phyloP scores from a whole-genome alignment of 106 monocot species.

The Allium fistulosum region DNA sequence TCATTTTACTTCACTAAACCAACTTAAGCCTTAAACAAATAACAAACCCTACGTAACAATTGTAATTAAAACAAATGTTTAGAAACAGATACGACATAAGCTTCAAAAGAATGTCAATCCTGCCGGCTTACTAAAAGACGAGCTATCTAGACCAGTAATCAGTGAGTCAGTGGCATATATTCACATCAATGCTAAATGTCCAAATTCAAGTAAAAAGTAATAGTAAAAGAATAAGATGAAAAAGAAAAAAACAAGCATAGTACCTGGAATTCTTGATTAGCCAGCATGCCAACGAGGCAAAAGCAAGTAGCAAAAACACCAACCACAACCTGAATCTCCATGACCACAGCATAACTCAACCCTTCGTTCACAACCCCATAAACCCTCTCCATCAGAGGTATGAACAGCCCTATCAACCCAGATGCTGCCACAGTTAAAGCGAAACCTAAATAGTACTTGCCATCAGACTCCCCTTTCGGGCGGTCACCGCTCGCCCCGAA shows the following conservation, averaged over 20 bases:
- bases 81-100: too few species aligned
- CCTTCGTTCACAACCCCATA: slow-evolving; percentile 16
- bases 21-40: too few species aligned
- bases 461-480: slow-evolving; percentile 17
- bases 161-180: too few species aligned
- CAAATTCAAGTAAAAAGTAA: neutral
- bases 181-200: too few species aligned
- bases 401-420: slow-evolving; percentile 20
- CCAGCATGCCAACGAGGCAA: slow-evolving; percentile 12
- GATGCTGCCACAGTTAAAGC: slow-evolving; percentile 18
- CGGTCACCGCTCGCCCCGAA: slow-evolving; percentile 7
- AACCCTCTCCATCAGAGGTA: slow-evolving; percentile 41
- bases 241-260: neutral
- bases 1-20: too few species aligned
- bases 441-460: slow-evolving; percentile 30
- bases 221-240: neutral
- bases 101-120: too few species aligned
- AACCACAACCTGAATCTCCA: slow-evolving; percentile 24
- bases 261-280: slow-evolving; percentile 12
- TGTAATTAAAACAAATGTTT: too few species aligned
- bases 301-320: slow-evolving; percentile 9
- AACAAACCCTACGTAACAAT: too few species aligned
- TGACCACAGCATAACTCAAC: slow-evolving; percentile 18
- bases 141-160: too few species aligned
- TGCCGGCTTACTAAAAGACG: too few species aligned